These are phyloP conservation scores for Phytophthora kernoviae DNA, from an alignment of 352 stramenopile genomes.

Conservation along the genomic window DNA sequence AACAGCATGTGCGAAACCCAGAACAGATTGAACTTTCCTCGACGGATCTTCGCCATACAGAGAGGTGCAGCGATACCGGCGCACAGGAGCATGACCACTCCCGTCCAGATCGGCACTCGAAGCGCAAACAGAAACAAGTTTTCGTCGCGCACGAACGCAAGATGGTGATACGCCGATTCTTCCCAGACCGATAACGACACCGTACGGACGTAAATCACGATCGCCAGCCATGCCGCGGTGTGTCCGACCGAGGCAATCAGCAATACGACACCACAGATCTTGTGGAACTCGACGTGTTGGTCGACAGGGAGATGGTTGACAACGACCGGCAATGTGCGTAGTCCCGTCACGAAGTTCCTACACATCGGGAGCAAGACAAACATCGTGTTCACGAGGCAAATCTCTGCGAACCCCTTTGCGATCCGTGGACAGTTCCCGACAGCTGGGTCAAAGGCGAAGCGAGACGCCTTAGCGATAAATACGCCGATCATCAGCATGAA, in stretches of 20 bases:
- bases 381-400: conserved; percentile 76
- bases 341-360: conserved; percentile 61
- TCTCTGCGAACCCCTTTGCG: conserved; percentile 73
- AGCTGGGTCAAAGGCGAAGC: conserved; percentile 47
- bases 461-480: conserved; percentile 52
- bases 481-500: conserved; percentile 43
- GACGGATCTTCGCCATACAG: conserved; percentile 52
- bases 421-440: conserved; percentile 59
- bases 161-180: conserved; percentile 46
- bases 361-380: conserved; percentile 82
- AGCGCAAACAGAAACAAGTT: conserved; percentile 44
- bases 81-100: conserved; percentile 63
- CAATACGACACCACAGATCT: conserved; percentile 77
- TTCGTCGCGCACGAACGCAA: conserved; percentile 61
- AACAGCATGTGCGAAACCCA: conserved; percentile 74
- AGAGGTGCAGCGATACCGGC: conserved; percentile 50
- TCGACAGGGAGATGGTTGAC: conserved; percentile 64
- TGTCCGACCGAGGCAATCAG: conserved; percentile 62
- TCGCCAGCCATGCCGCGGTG: conserved; percentile 55
- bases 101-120: conserved; percentile 68
- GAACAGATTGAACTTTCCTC: conserved; percentile 70
- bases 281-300: conserved; percentile 74
- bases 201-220: conserved; percentile 55
- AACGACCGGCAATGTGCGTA: conserved; percentile 51
- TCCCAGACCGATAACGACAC: conserved; percentile 45